A percentile compares a stretch with the other conserved stretches of the same genome.
phyloP scores from a whole-genome alignment of 352 stramenopile species.

The Phytophthora brassicae region DNA sequence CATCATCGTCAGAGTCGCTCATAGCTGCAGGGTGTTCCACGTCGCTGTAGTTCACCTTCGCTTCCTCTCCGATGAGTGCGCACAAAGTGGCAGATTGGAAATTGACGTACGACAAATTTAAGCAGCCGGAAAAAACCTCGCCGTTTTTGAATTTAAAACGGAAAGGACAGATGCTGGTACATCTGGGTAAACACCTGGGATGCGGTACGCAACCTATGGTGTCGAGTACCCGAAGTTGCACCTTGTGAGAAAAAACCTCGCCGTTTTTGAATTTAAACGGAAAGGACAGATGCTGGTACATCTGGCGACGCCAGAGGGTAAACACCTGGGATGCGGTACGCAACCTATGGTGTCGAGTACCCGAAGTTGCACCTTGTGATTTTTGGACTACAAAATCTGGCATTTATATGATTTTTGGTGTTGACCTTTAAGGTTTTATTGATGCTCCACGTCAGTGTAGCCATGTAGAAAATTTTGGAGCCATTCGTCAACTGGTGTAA shows the following conservation, averaged over 20 bases:
- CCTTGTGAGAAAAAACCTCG: conserved; percentile 22
- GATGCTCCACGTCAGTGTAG: neutral
- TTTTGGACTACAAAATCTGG: neutral
- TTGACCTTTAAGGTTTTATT: neutral
- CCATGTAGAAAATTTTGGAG: conserved; percentile 3
- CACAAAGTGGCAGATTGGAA: conserved; percentile 2
- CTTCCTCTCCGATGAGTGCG: conserved; percentile 13
- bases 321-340: no score
- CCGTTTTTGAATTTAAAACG: conserved; percentile 13
- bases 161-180: conserved; percentile 6
- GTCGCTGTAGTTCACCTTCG: neutral
- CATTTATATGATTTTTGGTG: conserved; percentile 8
- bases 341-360: no score
- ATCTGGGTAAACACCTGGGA: conserved; percentile 13
- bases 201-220: no score
- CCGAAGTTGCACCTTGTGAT: no score
- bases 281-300: conserved; percentile 10
- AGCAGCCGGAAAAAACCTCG: conserved; percentile 15
- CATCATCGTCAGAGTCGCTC: conserved; percentile 56
- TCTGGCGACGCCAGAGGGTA: no score
- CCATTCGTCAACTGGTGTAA: conserved; percentile 18
- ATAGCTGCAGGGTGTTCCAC: conserved; percentile 21
- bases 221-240: no score
- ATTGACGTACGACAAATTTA: conserved; percentile 16
- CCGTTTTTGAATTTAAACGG: conserved; percentile 8